phyloP scores from a whole-genome alignment of 1,284 basidiomycete species.

The Ustilago curta region DNA sequence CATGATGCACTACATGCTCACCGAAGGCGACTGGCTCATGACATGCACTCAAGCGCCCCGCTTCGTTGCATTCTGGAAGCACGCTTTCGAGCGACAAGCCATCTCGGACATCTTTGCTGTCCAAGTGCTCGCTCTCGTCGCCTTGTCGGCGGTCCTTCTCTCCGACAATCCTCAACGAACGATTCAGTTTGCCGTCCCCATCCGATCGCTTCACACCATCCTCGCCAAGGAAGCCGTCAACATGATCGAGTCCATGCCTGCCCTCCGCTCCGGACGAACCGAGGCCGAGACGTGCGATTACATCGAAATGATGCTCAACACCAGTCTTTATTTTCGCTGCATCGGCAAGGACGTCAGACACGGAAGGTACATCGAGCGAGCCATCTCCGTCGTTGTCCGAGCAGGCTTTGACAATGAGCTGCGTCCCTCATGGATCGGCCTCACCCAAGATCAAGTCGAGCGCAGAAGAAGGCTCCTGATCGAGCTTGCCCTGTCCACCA shows the following conservation, averaged over 20 bases:
- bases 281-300: conserved; percentile 27
- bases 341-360: conserved; percentile 18
- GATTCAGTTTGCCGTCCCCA: conserved; percentile 22
- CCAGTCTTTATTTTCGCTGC: conserved; percentile 36
- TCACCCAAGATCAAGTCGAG: conserved; percentile 25
- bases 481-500: conserved; percentile 13
- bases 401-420: conserved; percentile 30
- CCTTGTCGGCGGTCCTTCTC: conserved; percentile 20
- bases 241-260: conserved; percentile 29
- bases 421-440: conserved; percentile 21
- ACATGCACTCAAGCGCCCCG: conserved; percentile 16
- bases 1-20: conserved; percentile 32
- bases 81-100: conserved; percentile 25
- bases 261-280: conserved; percentile 12
- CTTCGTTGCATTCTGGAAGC: conserved; percentile 33
- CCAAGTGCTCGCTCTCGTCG: conserved; percentile 22
- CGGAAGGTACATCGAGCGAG: conserved; percentile 20
- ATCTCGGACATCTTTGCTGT: conserved; percentile 33
- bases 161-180: conserved; percentile 31
- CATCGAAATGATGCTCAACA: conserved; percentile 31
- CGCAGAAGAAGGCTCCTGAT: conserved; percentile 19
- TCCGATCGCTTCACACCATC: conserved; percentile 27
- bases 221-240: conserved; percentile 31
- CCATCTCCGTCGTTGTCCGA: conserved; percentile 14
- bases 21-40: conserved; percentile 38